A percentile compares a stretch with the other conserved stretches of the same genome.
Conservation (phyloP, 371 early-diverging fungal genomes). For the Capillidium heterosporum region DNA sequence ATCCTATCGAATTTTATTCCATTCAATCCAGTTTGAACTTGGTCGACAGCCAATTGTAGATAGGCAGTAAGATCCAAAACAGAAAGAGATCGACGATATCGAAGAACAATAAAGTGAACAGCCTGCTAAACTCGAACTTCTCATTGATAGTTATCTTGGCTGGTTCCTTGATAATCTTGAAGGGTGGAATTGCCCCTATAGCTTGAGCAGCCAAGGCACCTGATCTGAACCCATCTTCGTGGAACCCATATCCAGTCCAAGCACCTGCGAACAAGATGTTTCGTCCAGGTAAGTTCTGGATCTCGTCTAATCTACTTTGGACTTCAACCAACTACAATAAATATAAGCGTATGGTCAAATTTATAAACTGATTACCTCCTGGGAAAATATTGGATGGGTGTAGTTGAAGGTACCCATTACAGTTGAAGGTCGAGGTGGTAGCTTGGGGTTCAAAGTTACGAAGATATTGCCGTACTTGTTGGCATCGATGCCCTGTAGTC, state of each 20-base stretch:
- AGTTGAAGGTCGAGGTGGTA: constrained; percentile 17
- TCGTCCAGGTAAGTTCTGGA: constrained; percentile 11
- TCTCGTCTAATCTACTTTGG: constrained; percentile 7
- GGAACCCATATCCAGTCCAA: constrained; percentile 45
- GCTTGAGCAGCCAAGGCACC: constrained; percentile 25
- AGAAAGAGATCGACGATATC: no score
- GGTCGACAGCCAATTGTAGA: no score
- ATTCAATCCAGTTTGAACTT: no score
- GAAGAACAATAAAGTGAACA: no score
- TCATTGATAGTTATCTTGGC: background rate
- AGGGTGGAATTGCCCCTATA: constrained; percentile 31
- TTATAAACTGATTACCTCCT: background rate
- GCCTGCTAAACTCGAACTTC: background rate
- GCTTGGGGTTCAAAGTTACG: constrained; percentile 34
- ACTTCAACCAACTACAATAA: constrained; percentile 5
- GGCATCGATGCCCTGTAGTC: constrained; percentile 23
- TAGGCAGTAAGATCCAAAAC: no score
- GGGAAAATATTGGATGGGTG: constrained; percentile 24
- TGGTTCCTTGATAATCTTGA: constrained; percentile 13
- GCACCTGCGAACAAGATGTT: constrained; percentile 25
- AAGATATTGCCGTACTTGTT: constrained; percentile 24
- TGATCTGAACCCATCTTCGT: constrained; percentile 37
- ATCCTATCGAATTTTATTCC: no score
- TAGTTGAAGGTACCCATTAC: constrained; percentile 22
- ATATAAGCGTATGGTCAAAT: background rate